Conservation (phyloP, 805 yeast genomes). For the Candida loeiensis region DNA sequence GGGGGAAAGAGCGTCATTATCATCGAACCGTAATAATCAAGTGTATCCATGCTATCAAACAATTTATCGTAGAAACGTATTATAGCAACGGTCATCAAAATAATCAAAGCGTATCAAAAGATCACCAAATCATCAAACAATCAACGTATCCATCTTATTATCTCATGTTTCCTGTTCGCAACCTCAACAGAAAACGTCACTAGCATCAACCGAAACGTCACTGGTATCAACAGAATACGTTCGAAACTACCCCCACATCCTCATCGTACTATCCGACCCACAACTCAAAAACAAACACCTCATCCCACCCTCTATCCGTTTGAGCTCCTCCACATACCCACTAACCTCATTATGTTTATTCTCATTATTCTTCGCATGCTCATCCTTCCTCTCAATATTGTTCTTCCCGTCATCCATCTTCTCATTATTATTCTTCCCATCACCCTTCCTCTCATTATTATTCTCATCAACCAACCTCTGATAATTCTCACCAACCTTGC, state of each 20-base stretch:
- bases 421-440: conserved; percentile 9
- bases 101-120: no score
- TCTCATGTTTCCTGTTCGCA: no score
- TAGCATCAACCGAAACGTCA: no score
- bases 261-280: conserved; percentile 53
- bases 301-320: conserved; percentile 43
- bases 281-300: conserved; percentile 65
- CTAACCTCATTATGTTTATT: conserved; percentile 8
- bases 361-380: conserved; percentile 9
- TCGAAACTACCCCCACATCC: conserved; percentile 54
- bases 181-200: no score
- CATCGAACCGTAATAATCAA: no score
- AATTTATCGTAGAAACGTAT: no score
- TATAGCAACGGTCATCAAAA: no score
- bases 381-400: conserved; percentile 1
- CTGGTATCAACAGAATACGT: no score
- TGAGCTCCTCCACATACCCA: conserved; percentile 18
- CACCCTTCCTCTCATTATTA: conserved; percentile 1
- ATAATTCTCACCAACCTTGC: conserved; percentile 9
- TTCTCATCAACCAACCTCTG: conserved; percentile 10
- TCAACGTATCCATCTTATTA: no score
- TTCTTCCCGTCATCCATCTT: conserved; percentile 8
- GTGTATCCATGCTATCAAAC: no score
- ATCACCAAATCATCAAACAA: no score
- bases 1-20: no score